A percentile compares a stretch with the other conserved stretches of the same genome.
phyloP scores from a whole-genome alignment of 345 rosid genomes.

The Mercurialis annua region DNA sequence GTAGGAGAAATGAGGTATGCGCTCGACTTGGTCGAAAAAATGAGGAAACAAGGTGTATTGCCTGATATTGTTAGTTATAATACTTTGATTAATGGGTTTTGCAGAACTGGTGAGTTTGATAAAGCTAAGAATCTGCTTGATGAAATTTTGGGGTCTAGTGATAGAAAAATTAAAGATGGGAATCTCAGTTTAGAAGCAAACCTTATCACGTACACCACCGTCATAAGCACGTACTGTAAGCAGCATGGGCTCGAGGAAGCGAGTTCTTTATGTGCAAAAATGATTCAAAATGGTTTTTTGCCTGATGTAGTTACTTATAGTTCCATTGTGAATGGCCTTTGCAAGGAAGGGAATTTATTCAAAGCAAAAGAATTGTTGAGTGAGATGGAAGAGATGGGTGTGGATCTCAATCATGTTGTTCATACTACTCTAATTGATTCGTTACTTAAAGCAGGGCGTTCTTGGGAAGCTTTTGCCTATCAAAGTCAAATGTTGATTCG shows the following conservation, averaged over 20 bases:
- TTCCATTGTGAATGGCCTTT: slow-evolving; percentile 65
- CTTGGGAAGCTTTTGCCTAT: slow-evolving; percentile 56
- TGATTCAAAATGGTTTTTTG: slow-evolving; percentile 50
- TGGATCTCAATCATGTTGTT: slow-evolving; percentile 63
- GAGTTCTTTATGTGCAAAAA: slow-evolving; percentile 48
- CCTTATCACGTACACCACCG: slow-evolving; percentile 65
- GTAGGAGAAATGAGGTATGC: slow-evolving; percentile 41
- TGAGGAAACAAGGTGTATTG: slow-evolving; percentile 41
- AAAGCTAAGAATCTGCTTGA: slow-evolving; percentile 53
- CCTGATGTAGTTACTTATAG: slow-evolving; percentile 80
- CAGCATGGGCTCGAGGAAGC: slow-evolving; percentile 61
- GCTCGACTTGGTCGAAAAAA: slow-evolving; percentile 37
- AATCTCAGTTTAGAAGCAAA: slow-evolving; percentile 36
- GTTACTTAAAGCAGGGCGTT: slow-evolving; percentile 51
- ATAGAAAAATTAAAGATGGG: slow-evolving; percentile 10
- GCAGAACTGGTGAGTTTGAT: slow-evolving; percentile 55
- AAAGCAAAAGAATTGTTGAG: slow-evolving; percentile 57
- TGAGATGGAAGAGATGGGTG: slow-evolving; percentile 68
- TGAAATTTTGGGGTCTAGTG: slow-evolving; percentile 36
- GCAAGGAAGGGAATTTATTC: slow-evolving; percentile 52
- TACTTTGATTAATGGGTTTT: slow-evolving; percentile 54
- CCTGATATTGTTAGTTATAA: slow-evolving; percentile 61
- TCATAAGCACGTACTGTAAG: slow-evolving; percentile 59
- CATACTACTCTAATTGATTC: slow-evolving; percentile 69
- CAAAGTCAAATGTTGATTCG: slow-evolving; percentile 74